phyloP scores from a whole-genome alignment of 2,329 filamentous ascomycete species.

The Fusarium sp. region DNA sequence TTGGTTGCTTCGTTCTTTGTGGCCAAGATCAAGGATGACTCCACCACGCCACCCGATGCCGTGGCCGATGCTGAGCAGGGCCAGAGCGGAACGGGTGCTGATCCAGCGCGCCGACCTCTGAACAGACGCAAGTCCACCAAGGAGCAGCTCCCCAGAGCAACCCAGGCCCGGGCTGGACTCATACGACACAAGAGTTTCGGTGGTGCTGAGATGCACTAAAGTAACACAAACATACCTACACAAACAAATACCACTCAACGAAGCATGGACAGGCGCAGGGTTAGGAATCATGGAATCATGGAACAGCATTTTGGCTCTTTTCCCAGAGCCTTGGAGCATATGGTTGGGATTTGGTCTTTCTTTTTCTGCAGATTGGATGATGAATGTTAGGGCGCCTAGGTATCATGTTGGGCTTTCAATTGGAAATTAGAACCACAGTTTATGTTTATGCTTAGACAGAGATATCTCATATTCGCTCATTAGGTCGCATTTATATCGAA shows the following conservation, averaged over 20 bases:
- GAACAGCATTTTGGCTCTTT: constrained; percentile 27
- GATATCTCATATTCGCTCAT: constrained; percentile 28
- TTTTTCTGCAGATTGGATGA: constrained; percentile 9
- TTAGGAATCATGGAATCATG: constrained; percentile 15
- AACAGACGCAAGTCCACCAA: constrained; percentile 57
- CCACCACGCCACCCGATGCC: constrained; percentile 55
- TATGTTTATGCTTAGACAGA: constrained; percentile 18
- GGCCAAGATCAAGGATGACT: constrained; percentile 73
- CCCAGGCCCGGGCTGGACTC: constrained; percentile 60
- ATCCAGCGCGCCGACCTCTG: constrained; percentile 31
- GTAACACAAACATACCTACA: neutral
- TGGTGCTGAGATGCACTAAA: constrained; percentile 57
- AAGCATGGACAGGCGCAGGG: constrained; percentile 25
- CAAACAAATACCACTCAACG: neutral
- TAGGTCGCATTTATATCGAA: constrained; percentile 2
- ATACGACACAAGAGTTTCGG: constrained; percentile 65
- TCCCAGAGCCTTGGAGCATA: constrained; percentile 19
- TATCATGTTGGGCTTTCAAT: constrained; percentile 15
- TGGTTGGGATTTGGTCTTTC: constrained; percentile 14
- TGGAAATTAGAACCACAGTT: constrained; percentile 17
- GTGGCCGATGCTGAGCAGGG: constrained; percentile 60
- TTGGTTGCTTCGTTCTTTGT: constrained; percentile 82
- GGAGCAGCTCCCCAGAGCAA: constrained; percentile 59
- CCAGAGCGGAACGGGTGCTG: constrained; percentile 53
- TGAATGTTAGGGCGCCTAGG: constrained; percentile 7